Evolutionary conservation across 768 basidiomycete genomes (phyloP), one percentile per base, ranked within the genome.

Genomic region (Boletus bicolor): DNA sequence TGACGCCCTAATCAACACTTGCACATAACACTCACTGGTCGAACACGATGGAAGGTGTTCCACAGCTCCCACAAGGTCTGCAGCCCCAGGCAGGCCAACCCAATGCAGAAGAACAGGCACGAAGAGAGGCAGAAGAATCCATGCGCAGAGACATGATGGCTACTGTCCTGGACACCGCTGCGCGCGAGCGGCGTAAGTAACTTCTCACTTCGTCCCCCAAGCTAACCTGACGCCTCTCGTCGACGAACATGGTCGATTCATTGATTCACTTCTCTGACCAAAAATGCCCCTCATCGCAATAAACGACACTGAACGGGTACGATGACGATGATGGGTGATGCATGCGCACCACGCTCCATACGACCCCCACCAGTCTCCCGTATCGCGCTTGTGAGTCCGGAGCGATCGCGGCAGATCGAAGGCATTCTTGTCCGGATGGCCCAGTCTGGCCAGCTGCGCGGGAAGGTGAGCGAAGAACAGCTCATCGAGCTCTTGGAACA

Each of bases 401-500:
- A 89, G 39, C 77, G 91, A 67, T 87, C 91, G 17, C 79, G 80
- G 58, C 84, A 92, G 68, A 89, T 96, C 61, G 90, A 94, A 72
- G 75, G 73, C 4, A 83, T 93, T 54, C 76, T 96, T 34, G 61
- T 89, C 39, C 80, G 89, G 39, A 92, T 93, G 89, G 91, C 85
- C 8, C 90, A 92, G 72, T 77, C 82, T 1, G 91, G 93, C 7
- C 91, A 93, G 68, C 69, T 96, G 38, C 79, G 87, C 43, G 87
- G 86, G 1, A 77, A 84, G 30, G 86, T 96, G 39, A 82, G 79
- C 30, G 93, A 97, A 67, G 74, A 79, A 45, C 91, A 93, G 68
- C 78, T 97, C 51, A 91, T 97, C 60, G 86, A 85, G 46, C 75
- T 96, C 36, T 78, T 96, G 55, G 89, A 95, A 62, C 91, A 96